These are phyloP conservation scores for Wickerhamia fluorescens DNA, from an alignment of 805 yeast species.

Conservation along the genomic window DNA sequence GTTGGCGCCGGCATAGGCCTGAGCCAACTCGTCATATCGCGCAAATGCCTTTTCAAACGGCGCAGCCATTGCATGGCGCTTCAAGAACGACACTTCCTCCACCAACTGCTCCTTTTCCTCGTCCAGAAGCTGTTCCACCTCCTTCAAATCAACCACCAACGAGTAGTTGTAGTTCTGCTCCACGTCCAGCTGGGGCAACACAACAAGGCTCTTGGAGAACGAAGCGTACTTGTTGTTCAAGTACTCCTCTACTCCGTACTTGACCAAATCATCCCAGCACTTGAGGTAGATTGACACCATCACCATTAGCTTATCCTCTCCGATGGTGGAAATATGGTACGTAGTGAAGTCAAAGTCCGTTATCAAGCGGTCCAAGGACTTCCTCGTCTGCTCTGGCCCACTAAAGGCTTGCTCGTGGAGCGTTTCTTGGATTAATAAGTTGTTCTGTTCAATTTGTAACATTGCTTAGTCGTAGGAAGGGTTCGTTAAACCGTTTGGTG, in stretches of 20 bases:
- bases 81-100: constrained; percentile 62
- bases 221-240: constrained; percentile 45
- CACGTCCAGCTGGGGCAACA: constrained; percentile 26
- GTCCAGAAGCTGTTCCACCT: constrained; percentile 25
- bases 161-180: constrained; percentile 85
- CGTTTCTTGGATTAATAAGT: constrained; percentile 74
- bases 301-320: constrained; percentile 59
- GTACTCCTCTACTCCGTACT: constrained; percentile 56
- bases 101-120: constrained; percentile 50
- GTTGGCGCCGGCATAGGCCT: constrained; percentile 34
- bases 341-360: constrained; percentile 96
- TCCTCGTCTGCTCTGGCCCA: constrained; percentile 23
- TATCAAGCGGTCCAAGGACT: constrained; percentile 73
- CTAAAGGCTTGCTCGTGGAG: constrained; percentile 60
- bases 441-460: constrained; percentile 83
- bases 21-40: constrained; percentile 65
- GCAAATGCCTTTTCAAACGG: constrained; percentile 85
- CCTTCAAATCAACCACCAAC: constrained; percentile 53
- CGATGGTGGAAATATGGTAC: constrained; percentile 80
- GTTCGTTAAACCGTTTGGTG: neutral
- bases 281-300: constrained; percentile 66
- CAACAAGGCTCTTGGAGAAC: constrained; percentile 24
- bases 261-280: constrained; percentile 66
- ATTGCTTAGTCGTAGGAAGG: no score
- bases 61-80: constrained; percentile 84